Conservation (phyloP, 148 eudicot genomes). For the Vaccinium myrtillus region DNA sequence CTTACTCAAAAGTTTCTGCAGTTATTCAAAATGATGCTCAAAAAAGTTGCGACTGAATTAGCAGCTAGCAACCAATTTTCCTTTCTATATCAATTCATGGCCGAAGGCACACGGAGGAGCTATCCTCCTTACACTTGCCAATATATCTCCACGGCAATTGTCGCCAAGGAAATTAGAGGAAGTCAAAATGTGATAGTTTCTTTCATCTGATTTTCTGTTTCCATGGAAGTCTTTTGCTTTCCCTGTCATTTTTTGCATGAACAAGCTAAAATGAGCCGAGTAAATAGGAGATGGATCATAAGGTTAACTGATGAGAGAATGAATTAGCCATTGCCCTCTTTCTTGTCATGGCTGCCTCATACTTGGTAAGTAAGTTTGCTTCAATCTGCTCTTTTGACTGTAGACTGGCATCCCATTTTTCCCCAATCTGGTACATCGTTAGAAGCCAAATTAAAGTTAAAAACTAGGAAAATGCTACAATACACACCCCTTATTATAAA, state of each 20-base stretch:
- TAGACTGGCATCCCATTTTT: conserved; percentile 79
- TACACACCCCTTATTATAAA: too few species aligned
- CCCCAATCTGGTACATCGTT: conserved; percentile 47
- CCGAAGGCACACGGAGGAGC: neutral
- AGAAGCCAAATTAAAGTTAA: neutral
- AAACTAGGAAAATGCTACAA: neutral
- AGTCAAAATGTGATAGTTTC: neutral
- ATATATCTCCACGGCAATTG: neutral
- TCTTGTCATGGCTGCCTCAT: conserved; percentile 90
- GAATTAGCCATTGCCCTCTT: conserved; percentile 94
- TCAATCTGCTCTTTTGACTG: conserved; percentile 86
- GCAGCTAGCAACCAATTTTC: neutral
- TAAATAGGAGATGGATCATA: conserved; percentile 12
- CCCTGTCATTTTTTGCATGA: conserved; percentile 3
- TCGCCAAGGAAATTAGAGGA: neutral
- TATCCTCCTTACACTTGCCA: neutral
- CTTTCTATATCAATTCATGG: neutral
- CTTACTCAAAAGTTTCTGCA: neutral
- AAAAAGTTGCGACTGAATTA: neutral
- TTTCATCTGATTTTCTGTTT: neutral
- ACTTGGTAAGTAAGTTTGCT: conserved; percentile 71
- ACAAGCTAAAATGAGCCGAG: conserved; percentile 15
- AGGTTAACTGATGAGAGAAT: conserved; percentile 82
- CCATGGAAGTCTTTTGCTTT: neutral
- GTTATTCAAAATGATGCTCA: neutral